A percentile compares a stretch with the other conserved stretches of the same genome.
Conservation (phyloP, 2,329 filamentous ascomycete species). For the Aspergillus texensis region DNA sequence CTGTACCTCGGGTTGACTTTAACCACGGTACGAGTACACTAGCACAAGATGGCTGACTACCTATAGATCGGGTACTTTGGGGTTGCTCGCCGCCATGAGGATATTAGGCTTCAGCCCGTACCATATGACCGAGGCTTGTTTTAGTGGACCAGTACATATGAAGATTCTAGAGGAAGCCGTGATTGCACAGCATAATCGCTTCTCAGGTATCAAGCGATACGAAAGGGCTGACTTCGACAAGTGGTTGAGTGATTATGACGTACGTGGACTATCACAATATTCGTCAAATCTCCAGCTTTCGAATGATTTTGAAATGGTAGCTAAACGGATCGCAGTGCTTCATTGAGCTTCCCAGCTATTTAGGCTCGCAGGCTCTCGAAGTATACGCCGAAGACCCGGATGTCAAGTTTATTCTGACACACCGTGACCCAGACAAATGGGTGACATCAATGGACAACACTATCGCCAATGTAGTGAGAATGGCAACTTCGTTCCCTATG, state of each 20-base stretch:
- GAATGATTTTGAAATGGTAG: background rate
- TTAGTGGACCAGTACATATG: slow-evolving; percentile 17
- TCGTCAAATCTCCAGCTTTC: background rate
- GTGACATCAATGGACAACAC: slow-evolving; percentile 26
- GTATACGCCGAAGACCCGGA: slow-evolving; percentile 24
- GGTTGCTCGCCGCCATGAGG: slow-evolving; percentile 25
- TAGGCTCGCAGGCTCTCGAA: slow-evolving; percentile 20
- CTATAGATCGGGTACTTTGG: slow-evolving; percentile 26
- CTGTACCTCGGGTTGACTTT: rapidly evolving
- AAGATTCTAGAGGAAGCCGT: slow-evolving; percentile 21
- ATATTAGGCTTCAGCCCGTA: slow-evolving; percentile 28
- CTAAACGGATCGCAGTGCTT: slow-evolving; percentile 16
- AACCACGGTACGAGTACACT: background rate
- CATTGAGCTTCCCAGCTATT: slow-evolving; percentile 25
- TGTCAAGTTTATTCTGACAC: slow-evolving; percentile 30
- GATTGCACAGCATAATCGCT: slow-evolving; percentile 20
- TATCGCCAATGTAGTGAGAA: slow-evolving; percentile 3
- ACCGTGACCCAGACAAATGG: slow-evolving; percentile 27
- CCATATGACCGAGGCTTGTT: slow-evolving; percentile 22
- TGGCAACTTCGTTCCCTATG: slow-evolving; percentile 19
- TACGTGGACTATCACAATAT: background rate
- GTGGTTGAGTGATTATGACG: slow-evolving; percentile 26
- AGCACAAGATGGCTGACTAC: background rate
- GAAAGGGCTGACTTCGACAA: slow-evolving; percentile 20
- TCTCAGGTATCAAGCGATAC: slow-evolving; percentile 22